Base-by-base conservation (phyloP, 345 rosid genomes). In the Passiflora organensis region DNA sequence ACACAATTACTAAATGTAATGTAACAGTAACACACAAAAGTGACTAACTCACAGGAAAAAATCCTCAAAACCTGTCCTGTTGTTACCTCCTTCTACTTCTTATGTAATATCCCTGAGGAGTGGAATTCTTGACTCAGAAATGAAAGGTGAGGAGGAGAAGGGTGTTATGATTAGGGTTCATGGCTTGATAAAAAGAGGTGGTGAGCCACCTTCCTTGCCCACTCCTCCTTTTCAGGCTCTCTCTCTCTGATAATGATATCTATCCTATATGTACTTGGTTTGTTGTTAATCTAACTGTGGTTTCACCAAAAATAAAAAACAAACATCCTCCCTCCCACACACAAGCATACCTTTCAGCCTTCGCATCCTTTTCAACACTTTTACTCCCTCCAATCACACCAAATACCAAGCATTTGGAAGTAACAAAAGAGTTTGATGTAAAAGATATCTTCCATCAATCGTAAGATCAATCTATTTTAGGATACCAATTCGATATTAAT, bases 161-260 rank as follows among this genome's bases (percentile, higher is more conserved):
- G n/a, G n/a, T n/a, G 44, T 63, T 72, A 77, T 80, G 66, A 77
- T 72, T 65, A 68, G 68, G 57, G 66, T n/a, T 58, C 64, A 53
- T 56, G 62, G 56, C n/a, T 51, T 53, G 59, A 50, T 28, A 57
- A 66, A 54, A 62, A 69, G 44, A 60, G n/a, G n/a, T n/a, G n/a
- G 58, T 65, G 60, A 49, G 54, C 64, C 74, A 61, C 17, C 59
- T 53, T 63, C 59, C 48, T 54, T 65, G 41, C 59, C 55, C 42
- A 38, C 42, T 42, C 46, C 42, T 42, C 46, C 46, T 60, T 55
- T 50, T 41, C 58, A 74, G 66, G 39, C 72, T 49, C n/a, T n/a
- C n/a, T n/a, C n/a, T n/a, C n/a, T n/a, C 64, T 75, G 78, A 80
- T 70, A 73, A 71, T 73, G 75, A 77, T 66, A 73, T 62, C 62